Conservation (phyloP, 768 basidiomycete genomes). For the Rhodosporidiobolus odoratus region DNA sequence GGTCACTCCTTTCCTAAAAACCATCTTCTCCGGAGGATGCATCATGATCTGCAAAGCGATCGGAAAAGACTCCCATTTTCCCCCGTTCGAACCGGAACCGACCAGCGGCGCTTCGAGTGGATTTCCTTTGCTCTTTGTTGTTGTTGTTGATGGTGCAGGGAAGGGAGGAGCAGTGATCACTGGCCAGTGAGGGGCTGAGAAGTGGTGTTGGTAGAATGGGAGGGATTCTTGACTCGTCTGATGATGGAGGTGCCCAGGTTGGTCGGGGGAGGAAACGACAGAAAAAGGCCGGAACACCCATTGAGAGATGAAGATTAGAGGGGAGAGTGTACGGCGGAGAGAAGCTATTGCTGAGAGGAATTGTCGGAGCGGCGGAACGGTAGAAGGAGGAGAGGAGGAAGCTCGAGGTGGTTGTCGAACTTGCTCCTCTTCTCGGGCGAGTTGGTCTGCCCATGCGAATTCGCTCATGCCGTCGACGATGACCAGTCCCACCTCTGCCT, state of each 20-base stretch:
- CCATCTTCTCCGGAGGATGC: slow-evolving; percentile 5
- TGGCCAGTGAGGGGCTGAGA: slow-evolving; percentile 14
- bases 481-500: slow-evolving; percentile 59
- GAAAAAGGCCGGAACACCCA: slow-evolving; percentile 54
- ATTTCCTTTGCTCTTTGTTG: too few species aligned
- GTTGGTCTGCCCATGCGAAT: slow-evolving; percentile 73
- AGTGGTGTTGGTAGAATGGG: slow-evolving; percentile 19
- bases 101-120: not conserved
- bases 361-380: slow-evolving; percentile 50
- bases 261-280: not conserved
- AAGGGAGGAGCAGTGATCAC: slow-evolving; percentile 2
- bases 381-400: slow-evolving; percentile 22
- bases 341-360: slow-evolving; percentile 54
- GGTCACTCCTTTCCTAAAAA: not conserved
- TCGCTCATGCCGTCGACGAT: slow-evolving; percentile 70
- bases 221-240: not conserved
- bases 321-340: slow-evolving; percentile 54
- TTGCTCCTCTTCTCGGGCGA: slow-evolving; percentile 53
- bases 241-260: too few species aligned
- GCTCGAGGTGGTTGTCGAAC: not conserved
- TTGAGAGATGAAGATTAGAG: slow-evolving; percentile 59
- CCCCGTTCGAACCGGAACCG: not conserved
- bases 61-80: not conserved
- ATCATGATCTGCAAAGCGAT: slow-evolving; percentile 21
- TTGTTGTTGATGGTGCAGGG: not conserved